A percentile compares a stretch with the other conserved stretches of the same genome.
Conservation (phyloP, 495 filamentous ascomycete genomes). For the Neurospora discreta region DNA sequence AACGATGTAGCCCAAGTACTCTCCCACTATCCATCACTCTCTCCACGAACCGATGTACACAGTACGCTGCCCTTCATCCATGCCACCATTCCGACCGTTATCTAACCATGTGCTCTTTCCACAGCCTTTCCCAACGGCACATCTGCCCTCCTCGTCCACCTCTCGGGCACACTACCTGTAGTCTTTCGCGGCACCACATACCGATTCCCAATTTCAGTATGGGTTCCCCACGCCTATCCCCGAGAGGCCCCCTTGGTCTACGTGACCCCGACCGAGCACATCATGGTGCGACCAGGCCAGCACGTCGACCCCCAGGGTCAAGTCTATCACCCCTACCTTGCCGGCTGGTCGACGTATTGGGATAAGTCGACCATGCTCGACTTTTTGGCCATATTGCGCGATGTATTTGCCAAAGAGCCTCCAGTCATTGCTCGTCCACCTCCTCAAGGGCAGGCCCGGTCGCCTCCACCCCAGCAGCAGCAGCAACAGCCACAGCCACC, state of each 20-base stretch:
- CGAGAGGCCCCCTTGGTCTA: conserved; percentile 75
- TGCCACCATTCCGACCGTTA: not conserved
- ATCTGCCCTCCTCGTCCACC: conserved; percentile 76
- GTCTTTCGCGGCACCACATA: conserved; percentile 81
- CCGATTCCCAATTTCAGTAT: conserved; percentile 82
- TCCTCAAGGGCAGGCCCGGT: not conserved
- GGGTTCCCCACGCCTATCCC: conserved; percentile 93
- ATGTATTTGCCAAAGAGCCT: conserved; percentile 89
- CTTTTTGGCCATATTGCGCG: conserved; percentile 69
- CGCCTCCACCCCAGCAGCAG: conserved; percentile 37
- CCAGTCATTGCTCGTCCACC: conserved; percentile 59
- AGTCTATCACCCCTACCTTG: conserved; percentile 91
- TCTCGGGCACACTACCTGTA: conserved; percentile 80
- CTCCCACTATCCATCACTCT: conserved; percentile 69
- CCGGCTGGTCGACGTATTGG: conserved; percentile 78
- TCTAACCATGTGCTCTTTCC: not conserved
- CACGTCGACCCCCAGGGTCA: conserved; percentile 91
- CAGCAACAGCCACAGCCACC: conserved; percentile 33
- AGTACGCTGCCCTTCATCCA: conserved; percentile 44
- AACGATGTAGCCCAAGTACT: conserved; percentile 78
- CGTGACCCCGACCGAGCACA: conserved; percentile 77
- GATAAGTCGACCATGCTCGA: conserved; percentile 78
- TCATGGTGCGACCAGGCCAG: conserved; percentile 83
- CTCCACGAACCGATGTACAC: conserved; percentile 90
- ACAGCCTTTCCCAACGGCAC: conserved; percentile 81